These are phyloP conservation scores for Helianthus tuberosus DNA, from an alignment of 129 eudicot genomes.

Conservation along the genomic window DNA sequence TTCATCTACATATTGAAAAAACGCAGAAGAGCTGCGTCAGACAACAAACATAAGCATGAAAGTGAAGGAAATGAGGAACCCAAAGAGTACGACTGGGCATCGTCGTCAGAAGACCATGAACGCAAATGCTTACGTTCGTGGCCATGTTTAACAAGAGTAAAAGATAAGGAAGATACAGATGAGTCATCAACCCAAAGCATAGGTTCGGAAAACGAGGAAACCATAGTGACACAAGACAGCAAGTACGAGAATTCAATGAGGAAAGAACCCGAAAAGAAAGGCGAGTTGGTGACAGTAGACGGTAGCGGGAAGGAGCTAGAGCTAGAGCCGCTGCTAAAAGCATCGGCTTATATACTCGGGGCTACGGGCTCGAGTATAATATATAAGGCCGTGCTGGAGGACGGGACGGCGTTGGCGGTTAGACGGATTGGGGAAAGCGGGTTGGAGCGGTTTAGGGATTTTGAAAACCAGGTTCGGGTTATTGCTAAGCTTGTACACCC, in stretches of 20 bases:
- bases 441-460: constrained; percentile 83
- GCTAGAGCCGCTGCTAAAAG: constrained; percentile 77
- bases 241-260: constrained; percentile 9
- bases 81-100: constrained; percentile 62
- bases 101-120: constrained; percentile 54
- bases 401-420: constrained; percentile 83
- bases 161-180: constrained; percentile 36
- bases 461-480: constrained; percentile 78
- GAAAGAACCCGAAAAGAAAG: constrained; percentile 37
- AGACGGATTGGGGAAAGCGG: constrained; percentile 82
- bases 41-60: constrained; percentile 26
- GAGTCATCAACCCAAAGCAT: constrained; percentile 26
- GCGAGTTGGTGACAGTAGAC: constrained; percentile 79
- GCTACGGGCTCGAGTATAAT: constrained; percentile 84
- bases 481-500: constrained; percentile 87
- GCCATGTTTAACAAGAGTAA: constrained; percentile 57
- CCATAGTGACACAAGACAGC: not conserved
- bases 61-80: constrained; percentile 17
- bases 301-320: constrained; percentile 82
- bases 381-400: constrained; percentile 92
- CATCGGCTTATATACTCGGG: constrained; percentile 89
- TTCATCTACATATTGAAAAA: constrained; percentile 44
- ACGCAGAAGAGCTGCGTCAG: constrained; percentile 35
- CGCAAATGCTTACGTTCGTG: constrained; percentile 56
- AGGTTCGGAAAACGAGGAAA: constrained; percentile 44